Evolutionary conservation across 495 filamentous ascomycete genomes (phyloP).

Genomic region (Penicillium paxilli): DNA sequence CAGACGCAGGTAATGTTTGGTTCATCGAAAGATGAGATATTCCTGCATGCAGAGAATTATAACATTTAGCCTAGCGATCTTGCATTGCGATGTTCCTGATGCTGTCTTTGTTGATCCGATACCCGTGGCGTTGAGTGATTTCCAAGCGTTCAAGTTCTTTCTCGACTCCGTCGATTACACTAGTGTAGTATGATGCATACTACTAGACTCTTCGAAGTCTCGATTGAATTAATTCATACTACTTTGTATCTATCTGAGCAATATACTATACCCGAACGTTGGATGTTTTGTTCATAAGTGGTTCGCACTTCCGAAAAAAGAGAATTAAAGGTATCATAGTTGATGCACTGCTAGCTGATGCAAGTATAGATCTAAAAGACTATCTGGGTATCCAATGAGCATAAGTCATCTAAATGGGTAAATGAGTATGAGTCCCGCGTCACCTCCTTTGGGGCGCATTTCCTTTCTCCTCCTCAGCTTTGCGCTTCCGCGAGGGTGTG

Average conservation of each 20-base stretch:
- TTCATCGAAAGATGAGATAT: constrained; percentile 81
- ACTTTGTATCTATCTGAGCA: no score
- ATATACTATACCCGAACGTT: no score
- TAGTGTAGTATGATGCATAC: no score
- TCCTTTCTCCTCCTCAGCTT: constrained; percentile 32
- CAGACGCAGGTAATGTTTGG: constrained; percentile 81
- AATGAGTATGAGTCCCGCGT: neutral
- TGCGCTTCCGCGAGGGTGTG: constrained; percentile 35
- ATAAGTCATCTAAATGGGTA: constrained; percentile 2
- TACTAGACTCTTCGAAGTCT: no score
- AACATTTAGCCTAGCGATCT: constrained; percentile 55
- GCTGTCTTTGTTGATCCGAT: constrained; percentile 16
- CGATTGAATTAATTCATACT: no score
- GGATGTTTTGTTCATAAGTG: no score
- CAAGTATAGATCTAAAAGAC: neutral
- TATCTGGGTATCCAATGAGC: constrained; percentile 12
- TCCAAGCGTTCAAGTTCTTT: neutral
- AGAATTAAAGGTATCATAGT: neutral
- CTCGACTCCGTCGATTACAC: neutral
- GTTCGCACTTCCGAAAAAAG: neutral
- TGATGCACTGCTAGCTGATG: neutral
- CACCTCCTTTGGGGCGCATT: constrained; percentile 12
- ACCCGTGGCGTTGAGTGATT: constrained; percentile 10
- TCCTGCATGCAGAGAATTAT: constrained; percentile 94
- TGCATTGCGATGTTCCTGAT: constrained; percentile 7